Percentiles rank a stretch among this genome's conserved stretches.
Conservation (phyloP, 2,329 filamentous ascomycete species). For the Hypomyces perniciosus region DNA sequence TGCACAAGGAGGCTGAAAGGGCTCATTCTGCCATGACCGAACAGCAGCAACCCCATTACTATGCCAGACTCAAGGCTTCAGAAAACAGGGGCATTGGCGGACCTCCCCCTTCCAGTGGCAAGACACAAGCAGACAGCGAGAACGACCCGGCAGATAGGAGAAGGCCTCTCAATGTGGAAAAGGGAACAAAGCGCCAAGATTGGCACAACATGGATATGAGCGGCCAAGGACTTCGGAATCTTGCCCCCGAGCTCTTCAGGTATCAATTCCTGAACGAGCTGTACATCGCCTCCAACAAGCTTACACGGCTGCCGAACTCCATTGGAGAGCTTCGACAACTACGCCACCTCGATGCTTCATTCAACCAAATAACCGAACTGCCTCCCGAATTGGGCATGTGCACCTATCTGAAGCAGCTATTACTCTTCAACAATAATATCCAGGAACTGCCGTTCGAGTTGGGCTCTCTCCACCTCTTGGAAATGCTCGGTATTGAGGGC, state of each 20-base stretch:
- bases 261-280: conserved; percentile 89
- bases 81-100: conserved; percentile 63
- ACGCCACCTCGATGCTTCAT: conserved; percentile 78
- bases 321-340: conserved; percentile 80
- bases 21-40: conserved; percentile 66
- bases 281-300: conserved; percentile 89
- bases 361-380: conserved; percentile 75
- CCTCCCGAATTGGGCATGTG: conserved; percentile 96
- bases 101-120: conserved; percentile 45
- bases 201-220: conserved; percentile 94
- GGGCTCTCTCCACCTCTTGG: conserved; percentile 80
- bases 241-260: conserved; percentile 73
- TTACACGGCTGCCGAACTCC: conserved; percentile 69
- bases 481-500: conserved; percentile 85
- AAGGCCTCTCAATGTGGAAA: conserved; percentile 60
- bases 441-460: conserved; percentile 76
- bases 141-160: conserved; percentile 52
- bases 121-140: conserved; percentile 43
- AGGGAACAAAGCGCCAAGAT: conserved; percentile 64
- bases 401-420: conserved; percentile 77
- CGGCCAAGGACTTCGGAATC: conserved; percentile 84
- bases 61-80: conserved; percentile 63
- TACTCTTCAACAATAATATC: conserved; percentile 88
- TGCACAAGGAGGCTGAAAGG: conserved; percentile 71
- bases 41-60: conserved; percentile 60